Conservation (phyloP, 331 rosid genomes). For the Arachis monticola region DNA sequence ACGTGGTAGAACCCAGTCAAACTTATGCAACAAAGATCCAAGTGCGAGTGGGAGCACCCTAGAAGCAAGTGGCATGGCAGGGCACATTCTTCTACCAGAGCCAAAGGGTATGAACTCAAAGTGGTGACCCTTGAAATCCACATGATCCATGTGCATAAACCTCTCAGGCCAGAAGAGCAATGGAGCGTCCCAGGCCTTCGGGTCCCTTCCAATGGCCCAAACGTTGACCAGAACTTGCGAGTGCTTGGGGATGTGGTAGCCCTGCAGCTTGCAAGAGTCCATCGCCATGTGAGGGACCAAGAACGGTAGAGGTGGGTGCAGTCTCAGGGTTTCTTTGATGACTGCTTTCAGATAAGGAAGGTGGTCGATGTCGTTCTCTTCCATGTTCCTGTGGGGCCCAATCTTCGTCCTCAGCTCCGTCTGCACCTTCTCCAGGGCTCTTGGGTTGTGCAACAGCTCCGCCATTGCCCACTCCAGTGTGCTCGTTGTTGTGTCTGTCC, state of each 20-base stretch:
- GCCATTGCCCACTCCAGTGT: conserved; percentile 94
- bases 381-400: conserved; percentile 45
- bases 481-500: conserved; percentile 91
- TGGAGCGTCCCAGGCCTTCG: conserved; percentile 70
- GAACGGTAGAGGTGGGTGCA: conserved; percentile 94
- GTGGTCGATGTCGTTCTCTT: conserved; percentile 67
- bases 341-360: conserved; percentile 79
- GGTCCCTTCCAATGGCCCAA: conserved; percentile 94
- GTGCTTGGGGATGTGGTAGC: conserved; percentile 64
- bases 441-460: conserved; percentile 80
- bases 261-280: conserved; percentile 57
- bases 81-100: conserved; percentile 85
- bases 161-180: conserved; percentile 74
- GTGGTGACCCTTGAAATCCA: conserved; percentile 73
- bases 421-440: conserved; percentile 60
- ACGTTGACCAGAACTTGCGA: conserved; percentile 80
- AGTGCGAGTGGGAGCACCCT: conserved; percentile 79
- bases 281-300: conserved; percentile 88
- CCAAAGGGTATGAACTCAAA: conserved; percentile 87
- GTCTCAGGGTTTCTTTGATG: conserved; percentile 83
- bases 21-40: conserved; percentile 66
- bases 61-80: conserved; percentile 81
- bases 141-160: conserved; percentile 45
- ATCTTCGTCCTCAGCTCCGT: conserved; percentile 63
- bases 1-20: conserved; percentile 74